These are phyloP conservation scores for Xylaria nigripes DNA, from an alignment of 495 filamentous ascomycete genomes.

Conservation along the genomic window DNA sequence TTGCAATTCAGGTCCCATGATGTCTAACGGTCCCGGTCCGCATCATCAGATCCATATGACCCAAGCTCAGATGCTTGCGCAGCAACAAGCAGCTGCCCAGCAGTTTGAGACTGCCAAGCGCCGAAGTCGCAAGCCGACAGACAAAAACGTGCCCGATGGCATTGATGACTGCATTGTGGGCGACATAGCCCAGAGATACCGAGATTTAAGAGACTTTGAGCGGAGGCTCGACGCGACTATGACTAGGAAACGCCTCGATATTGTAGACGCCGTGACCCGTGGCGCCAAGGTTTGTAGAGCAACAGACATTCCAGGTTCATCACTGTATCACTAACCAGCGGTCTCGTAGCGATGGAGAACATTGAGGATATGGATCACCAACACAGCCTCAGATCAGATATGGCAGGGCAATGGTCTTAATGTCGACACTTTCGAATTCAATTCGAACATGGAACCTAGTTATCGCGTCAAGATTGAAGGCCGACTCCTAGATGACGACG, in stretches of 20 bases:
- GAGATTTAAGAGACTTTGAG: slow-evolving; percentile 76
- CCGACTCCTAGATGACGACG: slow-evolving; percentile 70
- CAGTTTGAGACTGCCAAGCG: slow-evolving; percentile 63
- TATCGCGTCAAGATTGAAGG: slow-evolving; percentile 93
- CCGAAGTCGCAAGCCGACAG: slow-evolving; percentile 78
- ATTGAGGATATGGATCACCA: slow-evolving; percentile 89
- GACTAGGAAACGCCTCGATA: slow-evolving; percentile 86
- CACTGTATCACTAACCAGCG: slow-evolving; percentile 4
- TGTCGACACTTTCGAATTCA: slow-evolving; percentile 67
- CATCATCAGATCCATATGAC: slow-evolving; percentile 42
- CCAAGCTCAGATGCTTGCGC: slow-evolving; percentile 45
- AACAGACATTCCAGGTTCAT: background rate
- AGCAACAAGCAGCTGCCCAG: slow-evolving; percentile 45
- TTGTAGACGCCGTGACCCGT: slow-evolving; percentile 72
- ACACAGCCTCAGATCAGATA: slow-evolving; percentile 87
- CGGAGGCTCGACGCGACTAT: slow-evolving; percentile 87
- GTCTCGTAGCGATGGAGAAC: slow-evolving; percentile 59
- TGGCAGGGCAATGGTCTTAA: slow-evolving; percentile 70
- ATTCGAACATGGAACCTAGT: slow-evolving; percentile 55
- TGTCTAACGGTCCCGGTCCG: slow-evolving; percentile 42
- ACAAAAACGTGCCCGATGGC: slow-evolving; percentile 87
- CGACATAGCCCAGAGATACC: slow-evolving; percentile 75
- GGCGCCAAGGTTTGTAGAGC: slow-evolving; percentile 55
- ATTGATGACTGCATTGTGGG: slow-evolving; percentile 72
- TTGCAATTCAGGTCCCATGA: slow-evolving; percentile 47